Conservation (phyloP, 192 early-diverging fungal genomes). For the Coemansia sp. region DNA sequence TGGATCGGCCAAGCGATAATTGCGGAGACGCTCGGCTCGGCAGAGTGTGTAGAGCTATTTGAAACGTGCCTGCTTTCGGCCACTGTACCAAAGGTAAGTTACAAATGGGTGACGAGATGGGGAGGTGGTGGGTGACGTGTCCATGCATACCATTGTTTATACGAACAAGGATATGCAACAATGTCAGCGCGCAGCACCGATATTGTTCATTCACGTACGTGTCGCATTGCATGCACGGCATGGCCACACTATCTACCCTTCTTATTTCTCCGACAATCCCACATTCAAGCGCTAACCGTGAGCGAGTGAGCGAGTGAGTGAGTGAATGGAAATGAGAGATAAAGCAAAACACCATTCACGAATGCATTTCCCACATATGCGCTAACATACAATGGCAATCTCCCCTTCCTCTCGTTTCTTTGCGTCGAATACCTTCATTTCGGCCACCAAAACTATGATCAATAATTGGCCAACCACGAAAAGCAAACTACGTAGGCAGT, state of each 20-base stretch:
- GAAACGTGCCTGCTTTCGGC: slow-evolving; percentile 68
- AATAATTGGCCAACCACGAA: neutral
- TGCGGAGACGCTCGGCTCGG: slow-evolving; percentile 60
- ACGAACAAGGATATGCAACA: neutral
- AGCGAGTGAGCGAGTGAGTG: neutral
- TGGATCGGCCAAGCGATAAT: slow-evolving; percentile 91
- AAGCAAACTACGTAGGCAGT: slow-evolving; percentile 41
- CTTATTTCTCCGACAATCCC: no score
- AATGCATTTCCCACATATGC: neutral
- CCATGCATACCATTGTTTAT: neutral
- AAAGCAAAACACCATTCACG: neutral
- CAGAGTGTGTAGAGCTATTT: slow-evolving; percentile 64
- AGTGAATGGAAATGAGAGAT: neutral
- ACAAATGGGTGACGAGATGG: neutral
- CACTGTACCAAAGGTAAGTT: slow-evolving; percentile 7
- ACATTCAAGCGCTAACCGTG: no score
- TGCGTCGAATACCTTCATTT: neutral
- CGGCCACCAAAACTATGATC: neutral
- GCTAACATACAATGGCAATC: neutral
- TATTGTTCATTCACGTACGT: neutral
- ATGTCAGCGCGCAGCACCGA: neutral
- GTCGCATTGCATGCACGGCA: no score
- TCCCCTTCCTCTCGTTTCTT: neutral
- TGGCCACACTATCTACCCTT: no score
- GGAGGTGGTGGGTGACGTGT: neutral